Conservation (phyloP, 495 filamentous ascomycete species). For the Xanthoparmelia taractica region DNA sequence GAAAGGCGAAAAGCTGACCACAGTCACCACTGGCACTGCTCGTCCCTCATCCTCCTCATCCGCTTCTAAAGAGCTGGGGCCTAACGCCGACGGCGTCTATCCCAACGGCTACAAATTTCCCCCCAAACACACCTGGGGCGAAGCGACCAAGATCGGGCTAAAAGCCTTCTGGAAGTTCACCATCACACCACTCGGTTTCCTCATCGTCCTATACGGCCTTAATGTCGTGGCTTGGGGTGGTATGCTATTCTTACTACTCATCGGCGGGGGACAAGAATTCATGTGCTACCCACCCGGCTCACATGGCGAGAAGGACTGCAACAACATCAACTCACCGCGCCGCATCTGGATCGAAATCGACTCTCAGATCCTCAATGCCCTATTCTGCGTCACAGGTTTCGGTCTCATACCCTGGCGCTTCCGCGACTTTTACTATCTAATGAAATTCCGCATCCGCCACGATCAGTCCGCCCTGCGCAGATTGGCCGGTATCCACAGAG, state of each 20-base stretch:
- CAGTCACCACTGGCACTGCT: slow-evolving; percentile 9
- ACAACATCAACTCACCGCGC: slow-evolving; percentile 64
- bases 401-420: slow-evolving; percentile 81
- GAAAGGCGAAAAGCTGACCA: slow-evolving; percentile 11
- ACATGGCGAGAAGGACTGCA: slow-evolving; percentile 43
- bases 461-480: slow-evolving; percentile 48
- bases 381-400: slow-evolving; percentile 84
- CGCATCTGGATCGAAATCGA: slow-evolving; percentile 79
- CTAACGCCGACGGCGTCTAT: slow-evolving; percentile 30
- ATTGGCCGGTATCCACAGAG: slow-evolving; percentile 57
- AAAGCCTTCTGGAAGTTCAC: slow-evolving; percentile 46
- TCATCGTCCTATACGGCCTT: slow-evolving; percentile 69
- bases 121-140: slow-evolving; percentile 53
- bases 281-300: slow-evolving; percentile 60
- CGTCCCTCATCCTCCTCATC: slow-evolving; percentile 17
- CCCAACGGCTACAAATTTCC: slow-evolving; percentile 65
- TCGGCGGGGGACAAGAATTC: slow-evolving; percentile 57
- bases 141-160: slow-evolving; percentile 46
- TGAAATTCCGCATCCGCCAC: slow-evolving; percentile 51
- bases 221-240: slow-evolving; percentile 82
- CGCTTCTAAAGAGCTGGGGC: slow-evolving; percentile 14
- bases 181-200: slow-evolving; percentile 63
- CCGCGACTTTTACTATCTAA: slow-evolving; percentile 64
- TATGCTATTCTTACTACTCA: slow-evolving; percentile 80
- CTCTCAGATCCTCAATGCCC: slow-evolving; percentile 72